Evolutionary conservation across 768 basidiomycete genomes (phyloP).

Genomic region (Dendrothele bispora): DNA sequence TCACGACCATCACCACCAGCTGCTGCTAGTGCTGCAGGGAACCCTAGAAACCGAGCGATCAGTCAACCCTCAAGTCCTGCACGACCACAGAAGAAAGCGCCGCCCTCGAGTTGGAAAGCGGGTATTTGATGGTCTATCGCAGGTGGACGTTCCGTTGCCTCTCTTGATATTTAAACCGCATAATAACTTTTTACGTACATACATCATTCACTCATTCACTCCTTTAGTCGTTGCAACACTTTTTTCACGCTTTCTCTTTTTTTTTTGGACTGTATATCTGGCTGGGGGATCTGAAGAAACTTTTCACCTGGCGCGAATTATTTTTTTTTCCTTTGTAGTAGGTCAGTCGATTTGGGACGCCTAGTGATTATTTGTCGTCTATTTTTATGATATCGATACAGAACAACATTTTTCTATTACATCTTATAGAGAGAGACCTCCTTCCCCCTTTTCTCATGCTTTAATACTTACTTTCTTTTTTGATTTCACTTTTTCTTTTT

Average conservation of each 20-base stretch:
- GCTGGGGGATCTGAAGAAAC: not conserved
- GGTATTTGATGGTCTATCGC: not conserved
- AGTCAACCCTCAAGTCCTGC: conserved; percentile 44
- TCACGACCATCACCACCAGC: not conserved
- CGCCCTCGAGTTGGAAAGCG: conserved; percentile 67
- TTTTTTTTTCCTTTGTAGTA: too few relatives aligned
- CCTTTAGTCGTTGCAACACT: not conserved
- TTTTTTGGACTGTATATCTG: not conserved
- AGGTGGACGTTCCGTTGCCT: not conserved
- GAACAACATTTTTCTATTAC: not conserved
- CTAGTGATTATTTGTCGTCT: not conserved
- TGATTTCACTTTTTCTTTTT: not conserved
- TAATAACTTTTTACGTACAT: not conserved
- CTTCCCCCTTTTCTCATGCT: not conserved
- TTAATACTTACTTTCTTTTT: too few relatives aligned
- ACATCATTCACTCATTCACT: not conserved
- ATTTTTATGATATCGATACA: not conserved
- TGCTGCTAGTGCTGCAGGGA: too few relatives aligned
- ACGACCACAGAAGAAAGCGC: conserved; percentile 33
- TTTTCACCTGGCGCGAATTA: not conserved
- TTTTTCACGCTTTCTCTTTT: not conserved
- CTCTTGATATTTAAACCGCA: not conserved
- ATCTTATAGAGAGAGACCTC: not conserved
- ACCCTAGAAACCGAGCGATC: conserved; percentile 29
- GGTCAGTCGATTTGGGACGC: too few relatives aligned